Base-by-base conservation (phyloP, 352 stramenopile genomes). In the Phytophthora ramorum region DNA sequence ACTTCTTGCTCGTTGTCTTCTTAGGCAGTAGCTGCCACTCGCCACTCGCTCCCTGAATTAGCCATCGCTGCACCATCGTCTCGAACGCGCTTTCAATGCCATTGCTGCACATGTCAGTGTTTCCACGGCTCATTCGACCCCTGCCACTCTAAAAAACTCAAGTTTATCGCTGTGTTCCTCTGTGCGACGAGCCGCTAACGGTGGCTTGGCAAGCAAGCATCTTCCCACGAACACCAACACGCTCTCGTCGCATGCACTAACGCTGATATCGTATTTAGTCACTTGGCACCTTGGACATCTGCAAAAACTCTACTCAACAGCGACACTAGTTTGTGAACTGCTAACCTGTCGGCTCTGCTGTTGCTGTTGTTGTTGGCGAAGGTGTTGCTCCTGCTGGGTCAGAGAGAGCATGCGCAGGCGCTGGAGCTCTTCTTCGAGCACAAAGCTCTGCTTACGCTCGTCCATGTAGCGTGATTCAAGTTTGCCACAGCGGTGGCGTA, bases 401-500 rank as follows among this genome's bases (percentile, higher is more conserved):
- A 87, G 55, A 44, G 76, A 73, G 57, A 85, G 44, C 69, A 80
- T 82, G 40, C 76, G 79, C n/a, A 87, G 68, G 40, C 72, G 77
- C 58, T 89, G 69, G 22, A 90, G 63, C 44, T 93, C 80, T 20
- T 93, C 78, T 53, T 93, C 81, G 9, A 93, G 64, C 7, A 81
- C 64, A 41, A 84, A 80, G 52, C 75, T 78, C 19, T 80, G 67
- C 41, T 90, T 89, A 46, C 79, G 78, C 64, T 93, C 81, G 40
- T 91, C 81, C 20, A 89, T 81, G 69, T 91, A 92, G 45, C 82
- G 81, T 6, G 69, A 63, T 48, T 94, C 83, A 24, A 94, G 72
- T 43, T 81, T 66, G n/a, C 64, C 74, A 46, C 72, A 91, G 7
- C 80, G 83, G 41, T 84, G 79, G 9, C 81, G 73, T n/a, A 92